phyloP scores from a whole-genome alignment of 306 rosid genomes.

The Trifolium repens region DNA sequence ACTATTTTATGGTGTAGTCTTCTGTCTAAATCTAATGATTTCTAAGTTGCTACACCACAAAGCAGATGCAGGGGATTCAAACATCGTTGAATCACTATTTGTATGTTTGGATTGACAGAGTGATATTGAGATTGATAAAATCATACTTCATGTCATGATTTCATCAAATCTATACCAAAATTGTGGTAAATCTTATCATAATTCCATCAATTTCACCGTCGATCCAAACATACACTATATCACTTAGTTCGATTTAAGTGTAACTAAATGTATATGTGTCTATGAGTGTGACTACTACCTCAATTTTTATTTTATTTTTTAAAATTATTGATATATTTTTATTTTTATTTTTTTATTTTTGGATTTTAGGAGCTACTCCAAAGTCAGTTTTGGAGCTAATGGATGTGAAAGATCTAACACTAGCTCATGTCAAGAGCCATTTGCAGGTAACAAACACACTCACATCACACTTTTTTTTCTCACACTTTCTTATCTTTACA shows the following conservation, averaged over 20 bases:
- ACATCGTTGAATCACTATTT: neutral
- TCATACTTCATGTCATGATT: too few relatives aligned
- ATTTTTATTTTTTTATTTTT: neutral
- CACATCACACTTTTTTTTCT: neutral
- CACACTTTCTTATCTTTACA: neutral
- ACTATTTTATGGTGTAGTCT: too few relatives aligned
- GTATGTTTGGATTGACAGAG: neutral
- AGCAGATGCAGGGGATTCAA: too few relatives aligned
- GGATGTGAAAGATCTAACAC: slow-evolving; percentile 97
- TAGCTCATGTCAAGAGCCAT: slow-evolving; percentile 98
- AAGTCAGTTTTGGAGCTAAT: slow-evolving; percentile 89
- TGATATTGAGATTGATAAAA: neutral
- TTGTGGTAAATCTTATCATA: too few relatives aligned
- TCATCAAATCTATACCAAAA: too few relatives aligned
- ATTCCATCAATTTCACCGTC: neutral
- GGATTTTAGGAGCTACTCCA: slow-evolving; percentile 84
- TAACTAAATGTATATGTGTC: neutral
- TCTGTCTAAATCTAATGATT: too few relatives aligned
- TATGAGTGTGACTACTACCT: neutral
- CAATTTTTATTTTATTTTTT: neutral
- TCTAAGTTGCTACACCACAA: too few relatives aligned
- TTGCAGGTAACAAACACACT: slow-evolving; percentile 66
- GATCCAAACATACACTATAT: neutral
- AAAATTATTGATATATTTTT: neutral
- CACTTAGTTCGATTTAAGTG: neutral